Conservation (phyloP, 2,329 filamentous ascomycete species). For the Diplodia seriata region DNA sequence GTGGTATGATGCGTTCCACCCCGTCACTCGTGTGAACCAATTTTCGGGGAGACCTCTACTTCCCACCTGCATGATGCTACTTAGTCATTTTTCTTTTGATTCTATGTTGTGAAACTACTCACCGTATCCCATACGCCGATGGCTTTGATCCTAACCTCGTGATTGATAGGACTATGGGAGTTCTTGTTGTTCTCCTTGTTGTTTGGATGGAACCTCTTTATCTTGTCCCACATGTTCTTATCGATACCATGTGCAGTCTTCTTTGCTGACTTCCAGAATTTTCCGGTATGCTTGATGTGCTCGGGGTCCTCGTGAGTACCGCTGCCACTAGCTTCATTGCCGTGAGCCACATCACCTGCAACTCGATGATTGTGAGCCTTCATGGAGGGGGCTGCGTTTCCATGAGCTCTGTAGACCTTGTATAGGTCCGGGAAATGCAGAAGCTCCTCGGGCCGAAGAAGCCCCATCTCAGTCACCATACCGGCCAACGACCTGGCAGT, state of each 20-base stretch:
- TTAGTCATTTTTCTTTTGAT: constrained; percentile 36
- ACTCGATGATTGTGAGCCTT: no score
- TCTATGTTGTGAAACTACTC: constrained; percentile 31
- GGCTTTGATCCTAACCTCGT: constrained; percentile 45
- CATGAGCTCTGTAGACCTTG: constrained; percentile 38
- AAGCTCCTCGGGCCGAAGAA: constrained; percentile 55
- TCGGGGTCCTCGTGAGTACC: background rate
- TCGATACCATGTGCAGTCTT: background rate
- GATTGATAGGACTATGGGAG: background rate
- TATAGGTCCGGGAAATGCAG: constrained; percentile 54
- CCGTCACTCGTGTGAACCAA: constrained; percentile 5
- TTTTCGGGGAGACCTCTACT: background rate
- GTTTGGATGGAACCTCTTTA: background rate
- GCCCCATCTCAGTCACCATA: constrained; percentile 55
- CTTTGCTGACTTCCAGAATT: background rate
- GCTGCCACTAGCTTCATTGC: background rate
- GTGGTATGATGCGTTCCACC: constrained; percentile 11
- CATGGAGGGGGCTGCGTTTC: background rate
- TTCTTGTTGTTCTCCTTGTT: background rate
- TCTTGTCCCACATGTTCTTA: background rate
- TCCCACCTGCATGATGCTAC: constrained; percentile 18
- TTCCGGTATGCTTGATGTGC: background rate
- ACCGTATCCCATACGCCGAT: constrained; percentile 61
- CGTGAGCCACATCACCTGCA: no score
- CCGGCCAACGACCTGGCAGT: constrained; percentile 50